Evolutionary conservation across 495 filamentous ascomycete species (phyloP).

Genomic region (Immersiella caudata): DNA sequence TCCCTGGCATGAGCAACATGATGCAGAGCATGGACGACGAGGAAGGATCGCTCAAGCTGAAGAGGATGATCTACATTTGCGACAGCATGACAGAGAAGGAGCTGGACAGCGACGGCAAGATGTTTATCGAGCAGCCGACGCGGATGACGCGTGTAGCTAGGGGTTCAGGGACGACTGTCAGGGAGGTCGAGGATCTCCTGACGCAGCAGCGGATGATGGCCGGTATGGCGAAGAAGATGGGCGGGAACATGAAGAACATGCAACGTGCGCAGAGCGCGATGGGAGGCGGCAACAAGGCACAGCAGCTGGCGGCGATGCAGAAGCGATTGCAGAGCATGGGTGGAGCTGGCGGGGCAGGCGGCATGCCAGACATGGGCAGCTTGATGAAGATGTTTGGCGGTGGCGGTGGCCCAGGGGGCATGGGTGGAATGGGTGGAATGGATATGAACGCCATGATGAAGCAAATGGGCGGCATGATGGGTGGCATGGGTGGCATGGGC

Average conservation of each 20-base stretch:
- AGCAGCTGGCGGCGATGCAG: constrained; percentile 98
- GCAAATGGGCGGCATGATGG: constrained; percentile 69
- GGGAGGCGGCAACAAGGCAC: constrained; percentile 81
- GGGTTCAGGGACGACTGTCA: constrained; percentile 86
- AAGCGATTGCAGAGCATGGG: constrained; percentile 93
- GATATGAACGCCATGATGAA: constrained; percentile 84
- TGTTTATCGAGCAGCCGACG: constrained; percentile 89
- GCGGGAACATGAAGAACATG: constrained; percentile 95
- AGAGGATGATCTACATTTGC: constrained; percentile 98
- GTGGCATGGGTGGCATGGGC: constrained; percentile 35
- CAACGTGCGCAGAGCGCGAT: constrained; percentile 88
- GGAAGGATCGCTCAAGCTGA: constrained; percentile 86
- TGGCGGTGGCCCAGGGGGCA: constrained; percentile 53
- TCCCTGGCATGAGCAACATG: constrained; percentile 88
- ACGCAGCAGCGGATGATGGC: constrained; percentile 99
- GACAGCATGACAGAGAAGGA: constrained; percentile 97
- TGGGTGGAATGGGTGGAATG: constrained; percentile 73
- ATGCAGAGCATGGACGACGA: constrained; percentile 97
- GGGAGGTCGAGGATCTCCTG: constrained; percentile 96
- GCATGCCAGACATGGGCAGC: constrained; percentile 77
- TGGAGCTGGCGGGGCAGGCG: constrained; percentile 47
- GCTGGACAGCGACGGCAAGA: constrained; percentile 90
- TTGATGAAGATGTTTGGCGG: constrained; percentile 86
- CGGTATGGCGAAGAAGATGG: constrained; percentile 98
- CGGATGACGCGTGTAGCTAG: constrained; percentile 91